Evolutionary conservation across 2,329 filamentous ascomycete species (phyloP), one percentile per base, ranked within the genome.

Genomic region (Aspergillus awamori): DNA sequence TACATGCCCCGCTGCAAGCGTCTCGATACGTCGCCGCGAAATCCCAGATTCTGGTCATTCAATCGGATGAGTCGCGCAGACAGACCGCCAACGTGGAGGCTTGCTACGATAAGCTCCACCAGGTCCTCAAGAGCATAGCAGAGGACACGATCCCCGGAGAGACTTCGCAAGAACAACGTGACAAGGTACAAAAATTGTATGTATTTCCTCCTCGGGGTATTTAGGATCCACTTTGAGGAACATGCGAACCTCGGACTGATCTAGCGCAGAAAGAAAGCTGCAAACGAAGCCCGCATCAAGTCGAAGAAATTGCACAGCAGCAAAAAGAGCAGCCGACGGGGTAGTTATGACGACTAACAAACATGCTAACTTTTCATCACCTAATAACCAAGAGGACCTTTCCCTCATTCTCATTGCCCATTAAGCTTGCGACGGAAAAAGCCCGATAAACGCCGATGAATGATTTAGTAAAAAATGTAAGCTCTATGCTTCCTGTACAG

Each of bases 11-110:
- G 28, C 77, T 89, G 57, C 78, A 79, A 48, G 66, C 75, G 17
- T 87, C 82, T 11, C 84, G 84, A 63, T 87, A 86, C 72, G 78
- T 82, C 62, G 82, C 86, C 22, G 75, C 79, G 28, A 81, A 82
- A 58, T 82, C 83, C 13, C 76, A 83, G 64, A 76, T 79, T 60
- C 73, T 89, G 24, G 79, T 89, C 57, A 86, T 89, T 63, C 86
- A 89, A 66, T 83, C 85, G 45, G 86, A 89, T 67, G 85, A 87
- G 61, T 85, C 83, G 63, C 83, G 87, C 41, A 87, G 87, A 71
- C 86, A 87, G 69, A 79, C 76, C 48, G 82, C 83, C 61, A 89
- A 89, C 69, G 82, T 85, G 54, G 81, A 85, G 49, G 77, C 80
- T 28, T 89, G 87, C 72, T 87, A 84, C 69, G 76, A 79, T 52